A percentile compares a stretch with the other conserved stretches of the same genome.
phyloP scores from a whole-genome alignment of 192 early-diverging fungal genomes.

The Gamsiella multidivaricata region DNA sequence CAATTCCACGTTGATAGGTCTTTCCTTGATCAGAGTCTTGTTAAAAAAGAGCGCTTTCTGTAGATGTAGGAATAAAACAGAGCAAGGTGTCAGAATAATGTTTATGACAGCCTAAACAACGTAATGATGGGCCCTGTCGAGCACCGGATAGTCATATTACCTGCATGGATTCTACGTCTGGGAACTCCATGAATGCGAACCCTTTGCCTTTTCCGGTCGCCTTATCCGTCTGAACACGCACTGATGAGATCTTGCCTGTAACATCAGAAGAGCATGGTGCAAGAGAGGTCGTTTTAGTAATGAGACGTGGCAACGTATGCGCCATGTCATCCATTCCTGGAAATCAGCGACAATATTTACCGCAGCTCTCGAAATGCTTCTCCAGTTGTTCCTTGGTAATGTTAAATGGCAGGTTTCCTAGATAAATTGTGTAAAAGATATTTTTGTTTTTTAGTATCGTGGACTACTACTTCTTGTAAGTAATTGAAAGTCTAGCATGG shows the following conservation, averaged over 20 bases:
- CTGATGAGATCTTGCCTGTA: constrained; percentile 61
- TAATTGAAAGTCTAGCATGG: too few relatives aligned
- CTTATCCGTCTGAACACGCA: constrained; percentile 77
- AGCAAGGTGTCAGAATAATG: too few relatives aligned
- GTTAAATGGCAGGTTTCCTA: constrained; percentile 73
- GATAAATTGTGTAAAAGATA: not conserved
- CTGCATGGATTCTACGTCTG: constrained; percentile 61
- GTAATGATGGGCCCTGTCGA: too few relatives aligned
- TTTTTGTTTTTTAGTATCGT: too few relatives aligned
- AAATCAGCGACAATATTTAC: constrained; percentile 26
- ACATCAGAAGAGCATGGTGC: not conserved
- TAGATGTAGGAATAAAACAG: too few relatives aligned
- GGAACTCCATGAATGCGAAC: constrained; percentile 80
- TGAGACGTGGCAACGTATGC: too few relatives aligned
- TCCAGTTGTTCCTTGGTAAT: constrained; percentile 71
- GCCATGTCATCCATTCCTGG: too few relatives aligned
- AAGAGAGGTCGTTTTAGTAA: too few relatives aligned
- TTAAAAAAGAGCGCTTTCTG: constrained; percentile 74
- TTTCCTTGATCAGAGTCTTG: constrained; percentile 67
- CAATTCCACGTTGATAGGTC: constrained; percentile 79
- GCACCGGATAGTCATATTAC: constrained; percentile 33
- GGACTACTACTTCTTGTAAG: too few relatives aligned
- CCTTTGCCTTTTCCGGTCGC: constrained; percentile 76
- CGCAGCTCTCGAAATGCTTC: constrained; percentile 67
- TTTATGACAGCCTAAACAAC: not conserved